Evolutionary conservation across 345 rosid species (phyloP).

Genomic region (Noccaea caerulescens): DNA sequence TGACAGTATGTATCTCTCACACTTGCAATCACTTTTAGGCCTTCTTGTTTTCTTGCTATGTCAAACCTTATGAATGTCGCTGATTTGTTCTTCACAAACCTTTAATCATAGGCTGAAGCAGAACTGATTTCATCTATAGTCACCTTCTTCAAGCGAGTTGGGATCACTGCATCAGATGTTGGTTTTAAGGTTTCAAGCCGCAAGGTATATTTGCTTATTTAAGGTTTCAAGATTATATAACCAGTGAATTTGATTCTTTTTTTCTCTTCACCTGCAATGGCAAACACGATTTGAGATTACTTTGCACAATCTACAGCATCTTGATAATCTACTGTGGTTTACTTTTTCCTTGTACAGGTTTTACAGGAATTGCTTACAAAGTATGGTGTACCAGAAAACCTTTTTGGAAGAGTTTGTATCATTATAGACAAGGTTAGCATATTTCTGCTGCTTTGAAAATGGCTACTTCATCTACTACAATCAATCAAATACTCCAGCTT

Average conservation of each 20-base stretch:
- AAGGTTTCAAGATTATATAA: constrained; percentile 3
- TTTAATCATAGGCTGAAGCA: constrained; percentile 76
- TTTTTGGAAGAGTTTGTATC: constrained; percentile 82
- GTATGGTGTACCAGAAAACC: constrained; percentile 68
- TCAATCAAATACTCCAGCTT: constrained; percentile 1
- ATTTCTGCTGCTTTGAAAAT: constrained; percentile 8
- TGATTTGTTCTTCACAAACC: constrained; percentile 1
- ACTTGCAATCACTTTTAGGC: constrained; percentile 7
- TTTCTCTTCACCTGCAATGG: not conserved
- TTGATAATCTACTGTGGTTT: constrained; percentile 1
- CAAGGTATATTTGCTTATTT: constrained; percentile 56
- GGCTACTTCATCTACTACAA: constrained; percentile 10
- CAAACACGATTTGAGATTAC: not conserved
- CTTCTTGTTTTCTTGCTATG: constrained; percentile 15
- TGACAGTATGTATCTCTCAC: constrained; percentile 57
- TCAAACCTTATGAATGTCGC: too few species aligned
- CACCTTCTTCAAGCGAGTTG: constrained; percentile 80
- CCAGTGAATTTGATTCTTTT: not conserved
- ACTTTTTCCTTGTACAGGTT: constrained; percentile 54
- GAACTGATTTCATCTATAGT: constrained; percentile 84
- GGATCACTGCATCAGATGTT: constrained; percentile 81
- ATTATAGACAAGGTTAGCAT: constrained; percentile 88
- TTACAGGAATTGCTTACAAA: constrained; percentile 79
- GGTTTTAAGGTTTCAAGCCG: constrained; percentile 96
- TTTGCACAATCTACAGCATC: constrained; percentile 10